These are phyloP conservation scores for Hymenoscyphus scutula DNA, from an alignment of 2,329 filamentous ascomycete species.

Conservation along the genomic window DNA sequence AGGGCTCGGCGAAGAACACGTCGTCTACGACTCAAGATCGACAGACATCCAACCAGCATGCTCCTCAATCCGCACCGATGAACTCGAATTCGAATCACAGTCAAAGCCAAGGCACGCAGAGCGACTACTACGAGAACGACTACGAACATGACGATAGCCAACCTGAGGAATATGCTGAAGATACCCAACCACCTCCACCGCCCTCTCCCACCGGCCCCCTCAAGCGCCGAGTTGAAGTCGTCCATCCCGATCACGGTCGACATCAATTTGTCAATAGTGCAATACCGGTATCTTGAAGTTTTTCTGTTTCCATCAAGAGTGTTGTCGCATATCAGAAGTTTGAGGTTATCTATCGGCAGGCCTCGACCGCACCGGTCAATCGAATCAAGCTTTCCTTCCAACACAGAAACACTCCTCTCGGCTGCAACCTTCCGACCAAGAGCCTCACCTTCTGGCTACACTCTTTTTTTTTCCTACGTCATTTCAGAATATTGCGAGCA, in stretches of 20 bases:
- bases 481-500: slow-evolving; percentile 23
- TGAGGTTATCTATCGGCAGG: neutral
- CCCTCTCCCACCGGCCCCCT: slow-evolving; percentile 25
- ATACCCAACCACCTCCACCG: slow-evolving; percentile 29
- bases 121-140: slow-evolving; percentile 45
- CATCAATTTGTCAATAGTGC: slow-evolving; percentile 12
- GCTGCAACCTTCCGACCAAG: slow-evolving; percentile 4
- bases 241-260: slow-evolving; percentile 19
- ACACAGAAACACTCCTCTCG: neutral
- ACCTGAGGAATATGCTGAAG: slow-evolving; percentile 45
- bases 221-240: slow-evolving; percentile 15
- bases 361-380: neutral
- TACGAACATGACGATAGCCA: slow-evolving; percentile 11
- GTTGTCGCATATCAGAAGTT: neutral
- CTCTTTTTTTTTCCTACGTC: slow-evolving; percentile 18
- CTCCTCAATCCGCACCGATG: slow-evolving; percentile 38
- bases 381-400: neutral
- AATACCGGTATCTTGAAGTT: slow-evolving; percentile 13
- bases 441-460: neutral
- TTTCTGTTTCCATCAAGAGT: neutral
- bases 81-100: slow-evolving; percentile 33
- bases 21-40: slow-evolving; percentile 26
- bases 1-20: slow-evolving; percentile 40
- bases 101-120: slow-evolving; percentile 41
- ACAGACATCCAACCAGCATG: slow-evolving; percentile 32